A percentile compares a stretch with the other conserved stretches of the same genome.
phyloP scores from a whole-genome alignment of 2,329 filamentous ascomycete species.

The Sporothrix dimorphospora region DNA sequence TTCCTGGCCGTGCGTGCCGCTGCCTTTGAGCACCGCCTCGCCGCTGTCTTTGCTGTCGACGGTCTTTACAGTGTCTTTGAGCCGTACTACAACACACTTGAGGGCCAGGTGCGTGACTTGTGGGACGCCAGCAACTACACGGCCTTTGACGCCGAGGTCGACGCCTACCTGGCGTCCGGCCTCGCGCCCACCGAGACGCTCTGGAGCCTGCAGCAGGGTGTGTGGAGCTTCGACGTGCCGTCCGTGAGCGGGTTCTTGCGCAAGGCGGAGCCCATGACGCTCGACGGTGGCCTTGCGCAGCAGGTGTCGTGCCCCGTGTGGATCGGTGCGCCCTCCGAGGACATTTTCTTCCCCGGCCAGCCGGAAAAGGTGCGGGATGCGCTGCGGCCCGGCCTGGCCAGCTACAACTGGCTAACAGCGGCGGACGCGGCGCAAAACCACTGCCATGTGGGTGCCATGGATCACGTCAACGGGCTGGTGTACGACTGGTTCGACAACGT shows the following conservation, averaged over 20 bases:
- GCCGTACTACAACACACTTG: constrained; percentile 26
- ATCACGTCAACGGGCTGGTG: constrained; percentile 32
- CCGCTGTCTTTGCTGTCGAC: constrained; percentile 46
- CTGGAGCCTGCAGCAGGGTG: constrained; percentile 43
- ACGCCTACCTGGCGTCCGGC: background rate
- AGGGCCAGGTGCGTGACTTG: background rate
- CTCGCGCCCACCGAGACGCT: constrained; percentile 27
- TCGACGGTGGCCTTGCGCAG: constrained; percentile 20
- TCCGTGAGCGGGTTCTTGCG: constrained; percentile 25
- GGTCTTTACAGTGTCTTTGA: constrained; percentile 42
- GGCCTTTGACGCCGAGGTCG: constrained; percentile 21
- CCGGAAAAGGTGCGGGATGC: constrained; percentile 32
- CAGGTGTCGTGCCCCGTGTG: constrained; percentile 28
- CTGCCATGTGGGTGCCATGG: constrained; percentile 35
- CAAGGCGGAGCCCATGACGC: constrained; percentile 25
- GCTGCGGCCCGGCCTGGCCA: constrained; percentile 32
- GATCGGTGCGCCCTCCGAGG: constrained; percentile 24
- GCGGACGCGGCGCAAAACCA: constrained; percentile 36
- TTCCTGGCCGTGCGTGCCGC: constrained; percentile 47
- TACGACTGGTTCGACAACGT: constrained; percentile 35
- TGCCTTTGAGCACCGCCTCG: constrained; percentile 48
- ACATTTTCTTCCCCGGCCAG: constrained; percentile 32
- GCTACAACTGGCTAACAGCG: constrained; percentile 32
- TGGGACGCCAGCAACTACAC: constrained; percentile 11
- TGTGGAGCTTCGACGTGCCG: constrained; percentile 42